Evolutionary conservation across 768 basidiomycete genomes (phyloP), one percentile per base, ranked within the genome.

Genomic region (Pholiota conissans): DNA sequence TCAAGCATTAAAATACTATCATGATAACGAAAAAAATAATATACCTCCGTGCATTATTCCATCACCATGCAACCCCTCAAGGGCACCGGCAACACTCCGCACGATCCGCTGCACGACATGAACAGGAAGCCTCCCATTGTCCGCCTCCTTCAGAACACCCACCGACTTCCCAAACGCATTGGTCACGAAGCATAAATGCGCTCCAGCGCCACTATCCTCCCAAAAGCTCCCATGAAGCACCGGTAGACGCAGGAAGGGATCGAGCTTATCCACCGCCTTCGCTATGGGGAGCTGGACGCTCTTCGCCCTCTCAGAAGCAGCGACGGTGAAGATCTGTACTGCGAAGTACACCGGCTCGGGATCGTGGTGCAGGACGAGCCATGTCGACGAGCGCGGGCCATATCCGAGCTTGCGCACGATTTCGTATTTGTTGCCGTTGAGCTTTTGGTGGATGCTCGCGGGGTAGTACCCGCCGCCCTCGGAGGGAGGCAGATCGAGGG

Each of bases 401-500:
- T 51, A 64, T 11, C 63, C 60, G 10, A 64, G 51, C 42, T 64
- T 64, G 5, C 58, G 27, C 3, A 61, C 48, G 14, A 58, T 32
- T 52, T 61, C 46, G 30, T 63, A 65, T 11, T 46, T 35, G 29
- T 42, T 52, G 11, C 49, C 37, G 30, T 60, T 30, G 18, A 63
- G 52, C 46, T 58, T 58, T 13, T 60, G 62, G 40, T 59, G 58
- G 14, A 58, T 59, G 27, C 49, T 51, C 20, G 62, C 59, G 18
- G 65, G 58, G 45, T 57, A 65, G 53, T 65, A 65, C 48, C 62
- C 64, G 24, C 35, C 53, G n/a, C 62, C 64, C 11, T 63, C 56
- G 6, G 32, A 29, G 7, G 55, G 13, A 32, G 62, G 28, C 6
- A 58, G 40, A 14, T 55, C 26, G 10, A 65, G 60, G 6, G 58